Evolutionary conservation across 768 basidiomycete species (phyloP).

Genomic region (Russula dissimulans): DNA sequence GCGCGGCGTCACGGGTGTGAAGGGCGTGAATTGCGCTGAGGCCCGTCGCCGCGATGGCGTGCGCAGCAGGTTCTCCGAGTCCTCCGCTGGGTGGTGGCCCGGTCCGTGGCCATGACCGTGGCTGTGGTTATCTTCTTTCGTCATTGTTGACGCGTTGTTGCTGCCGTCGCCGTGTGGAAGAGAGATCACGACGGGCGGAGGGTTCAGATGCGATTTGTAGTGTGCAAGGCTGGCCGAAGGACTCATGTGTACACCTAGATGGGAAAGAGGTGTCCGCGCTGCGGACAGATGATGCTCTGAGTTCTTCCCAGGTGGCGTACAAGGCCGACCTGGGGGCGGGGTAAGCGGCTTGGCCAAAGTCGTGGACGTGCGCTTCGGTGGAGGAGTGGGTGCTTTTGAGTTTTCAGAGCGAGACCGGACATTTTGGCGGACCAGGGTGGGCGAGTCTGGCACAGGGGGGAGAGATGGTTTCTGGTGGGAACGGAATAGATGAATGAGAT

Average conservation of each 20-base stretch:
- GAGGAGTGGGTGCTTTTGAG: conserved; percentile 7
- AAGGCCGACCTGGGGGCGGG: conserved; percentile 34
- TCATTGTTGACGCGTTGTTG: conserved; percentile 19
- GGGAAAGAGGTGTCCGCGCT: conserved; percentile 56
- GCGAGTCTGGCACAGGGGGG: conserved; percentile 17
- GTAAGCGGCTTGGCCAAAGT: conserved; percentile 10
- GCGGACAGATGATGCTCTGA: conserved; percentile 42
- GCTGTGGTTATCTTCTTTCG: conserved; percentile 20
- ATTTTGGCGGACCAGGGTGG: conserved; percentile 14
- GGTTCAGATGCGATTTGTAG: conserved; percentile 61
- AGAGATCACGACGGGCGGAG: conserved; percentile 36
- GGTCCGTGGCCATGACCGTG: background rate
- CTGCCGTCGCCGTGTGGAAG: conserved; percentile 26
- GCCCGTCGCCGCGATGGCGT: conserved; percentile 40
- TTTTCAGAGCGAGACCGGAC: conserved; percentile 1
- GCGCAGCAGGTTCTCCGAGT: conserved; percentile 27
- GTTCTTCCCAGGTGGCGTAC: conserved; percentile 29
- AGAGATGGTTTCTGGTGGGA: conserved; percentile 8
- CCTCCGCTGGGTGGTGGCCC: conserved; percentile 15
- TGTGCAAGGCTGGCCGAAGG: conserved; percentile 56
- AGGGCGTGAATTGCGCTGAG: conserved; percentile 17
- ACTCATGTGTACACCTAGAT: conserved; percentile 62
- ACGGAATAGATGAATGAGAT: background rate
- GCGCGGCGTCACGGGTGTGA: conserved; percentile 37
- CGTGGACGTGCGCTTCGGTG: background rate